Evolutionary conservation across 2,329 filamentous ascomycete species (phyloP).

Genomic region (Paecilomyces variotii): DNA sequence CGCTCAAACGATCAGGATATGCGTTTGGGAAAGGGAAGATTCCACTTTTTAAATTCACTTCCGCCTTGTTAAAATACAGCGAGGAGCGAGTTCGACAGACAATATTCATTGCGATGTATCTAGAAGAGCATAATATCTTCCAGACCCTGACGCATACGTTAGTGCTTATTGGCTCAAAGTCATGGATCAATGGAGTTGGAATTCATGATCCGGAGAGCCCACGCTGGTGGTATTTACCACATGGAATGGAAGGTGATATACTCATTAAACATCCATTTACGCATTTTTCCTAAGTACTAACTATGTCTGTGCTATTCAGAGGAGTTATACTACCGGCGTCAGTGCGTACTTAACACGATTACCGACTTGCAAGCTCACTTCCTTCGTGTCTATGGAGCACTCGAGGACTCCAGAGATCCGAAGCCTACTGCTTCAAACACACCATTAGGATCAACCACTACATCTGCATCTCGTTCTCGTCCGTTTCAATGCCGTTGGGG

Average conservation of each 20-base stretch:
- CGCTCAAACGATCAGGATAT: conserved; percentile 19
- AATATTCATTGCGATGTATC: conserved; percentile 27
- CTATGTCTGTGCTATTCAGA: conserved; percentile 19
- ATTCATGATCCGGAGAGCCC: conserved; percentile 11
- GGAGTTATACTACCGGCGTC: conserved; percentile 35
- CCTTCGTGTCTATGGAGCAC: conserved; percentile 31
- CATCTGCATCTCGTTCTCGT: conserved; percentile 14
- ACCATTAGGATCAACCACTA: conserved; percentile 7
- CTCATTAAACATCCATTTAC: not conserved
- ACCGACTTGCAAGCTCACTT: conserved; percentile 36
- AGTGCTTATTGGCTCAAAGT: conserved; percentile 28
- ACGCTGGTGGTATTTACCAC: conserved; percentile 29
- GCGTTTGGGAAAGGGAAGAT: conserved; percentile 21
- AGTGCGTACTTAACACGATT: conserved; percentile 35
- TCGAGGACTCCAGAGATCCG: conserved; percentile 18
- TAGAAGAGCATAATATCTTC: conserved; percentile 19
- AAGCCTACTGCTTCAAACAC: conserved; percentile 8
- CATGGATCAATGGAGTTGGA: conserved; percentile 25
- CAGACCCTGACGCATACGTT: conserved; percentile 26
- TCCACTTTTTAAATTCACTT: conserved; percentile 15
- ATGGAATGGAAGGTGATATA: conserved; percentile 32
- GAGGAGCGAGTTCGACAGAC: conserved; percentile 34
- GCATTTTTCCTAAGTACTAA: not conserved
- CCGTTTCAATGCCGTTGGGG: conserved; percentile 34
- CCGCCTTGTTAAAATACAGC: conserved; percentile 20